Percentiles rank a stretch among this genome's conserved stretches.
These are phyloP conservation scores for Aspergillus cavernicola DNA, from an alignment of 495 filamentous ascomycete genomes.

Conservation along the genomic window DNA sequence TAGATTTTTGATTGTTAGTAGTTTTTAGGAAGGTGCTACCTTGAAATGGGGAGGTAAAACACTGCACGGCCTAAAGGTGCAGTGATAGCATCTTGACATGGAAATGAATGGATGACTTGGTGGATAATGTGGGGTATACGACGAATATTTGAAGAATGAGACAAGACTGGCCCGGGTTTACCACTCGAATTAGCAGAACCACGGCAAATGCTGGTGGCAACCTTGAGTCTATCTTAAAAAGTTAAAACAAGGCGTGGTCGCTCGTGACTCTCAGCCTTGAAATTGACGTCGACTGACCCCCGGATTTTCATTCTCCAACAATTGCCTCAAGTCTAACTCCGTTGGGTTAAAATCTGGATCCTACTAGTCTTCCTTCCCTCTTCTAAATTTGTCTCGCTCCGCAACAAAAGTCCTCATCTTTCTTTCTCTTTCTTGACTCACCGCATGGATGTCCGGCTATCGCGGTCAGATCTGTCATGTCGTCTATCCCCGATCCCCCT, in stretches of 20 bases:
- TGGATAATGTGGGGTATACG: neutral
- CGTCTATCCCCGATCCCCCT: conserved; percentile 33
- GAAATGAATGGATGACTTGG: neutral
- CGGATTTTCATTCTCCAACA: neutral
- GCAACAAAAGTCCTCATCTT: neutral
- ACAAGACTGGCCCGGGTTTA: neutral
- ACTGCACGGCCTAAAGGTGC: no score
- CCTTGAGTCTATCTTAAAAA: no score
- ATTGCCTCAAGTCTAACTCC: neutral
- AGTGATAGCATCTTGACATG: neutral
- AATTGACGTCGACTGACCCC: no score
- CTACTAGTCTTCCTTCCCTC: no score
- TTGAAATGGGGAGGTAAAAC: no score
- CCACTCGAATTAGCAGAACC: neutral
- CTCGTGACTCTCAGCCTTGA: no score
- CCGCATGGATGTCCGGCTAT: conserved; percentile 5
- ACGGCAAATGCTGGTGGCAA: neutral
- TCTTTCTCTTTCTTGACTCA: neutral
- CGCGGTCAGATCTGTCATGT: conserved; percentile 19
- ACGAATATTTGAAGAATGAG: neutral
- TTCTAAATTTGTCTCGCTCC: no score
- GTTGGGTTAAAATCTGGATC: neutral
- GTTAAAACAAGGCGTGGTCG: no score
- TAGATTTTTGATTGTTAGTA: no score
- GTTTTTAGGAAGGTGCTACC: no score